Percentiles rank a stretch among this genome's conserved stretches.
Evolutionary conservation across 805 yeast species (phyloP).

Genomic region (Pichia insulana): DNA sequence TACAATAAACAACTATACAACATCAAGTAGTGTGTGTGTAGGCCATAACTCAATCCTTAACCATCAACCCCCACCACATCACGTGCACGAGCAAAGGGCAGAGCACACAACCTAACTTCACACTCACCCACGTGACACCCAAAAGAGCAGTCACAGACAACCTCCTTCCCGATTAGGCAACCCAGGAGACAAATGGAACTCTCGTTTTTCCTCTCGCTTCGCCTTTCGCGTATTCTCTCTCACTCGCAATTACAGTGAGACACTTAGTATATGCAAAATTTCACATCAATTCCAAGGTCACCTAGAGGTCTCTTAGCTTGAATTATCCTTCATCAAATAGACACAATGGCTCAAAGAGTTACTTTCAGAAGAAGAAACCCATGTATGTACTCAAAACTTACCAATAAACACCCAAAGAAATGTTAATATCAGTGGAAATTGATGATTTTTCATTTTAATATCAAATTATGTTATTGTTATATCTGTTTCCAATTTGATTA

Average conservation of each 20-base stretch:
- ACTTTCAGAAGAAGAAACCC: constrained; percentile 99
- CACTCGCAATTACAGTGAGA: not conserved
- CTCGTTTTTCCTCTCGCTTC: not conserved
- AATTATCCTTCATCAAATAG: constrained; percentile 11
- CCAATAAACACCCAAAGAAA: not conserved
- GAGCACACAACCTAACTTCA: too few relatives aligned
- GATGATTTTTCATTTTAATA: too few relatives aligned
- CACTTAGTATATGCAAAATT: not conserved
- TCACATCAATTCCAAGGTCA: not conserved
- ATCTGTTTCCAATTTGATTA: too few relatives aligned
- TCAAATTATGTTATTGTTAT: too few relatives aligned
- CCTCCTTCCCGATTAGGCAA: too few relatives aligned
- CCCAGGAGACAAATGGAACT: too few relatives aligned
- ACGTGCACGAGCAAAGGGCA: constrained; percentile 3
- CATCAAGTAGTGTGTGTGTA: too few relatives aligned
- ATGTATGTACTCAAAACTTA: constrained; percentile 56
- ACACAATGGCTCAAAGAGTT: constrained; percentile 95
- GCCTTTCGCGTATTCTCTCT: not conserved
- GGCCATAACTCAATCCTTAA: too few relatives aligned
- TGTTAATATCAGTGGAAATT: not conserved
- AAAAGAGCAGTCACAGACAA: not conserved
- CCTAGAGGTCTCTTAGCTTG: not conserved
- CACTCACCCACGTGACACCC: too few relatives aligned
- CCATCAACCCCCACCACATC: too few relatives aligned
- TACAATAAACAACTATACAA: too few relatives aligned